Evolutionary conservation across 169 alveolate species (phyloP).

Genomic region (Theileria equi): DNA sequence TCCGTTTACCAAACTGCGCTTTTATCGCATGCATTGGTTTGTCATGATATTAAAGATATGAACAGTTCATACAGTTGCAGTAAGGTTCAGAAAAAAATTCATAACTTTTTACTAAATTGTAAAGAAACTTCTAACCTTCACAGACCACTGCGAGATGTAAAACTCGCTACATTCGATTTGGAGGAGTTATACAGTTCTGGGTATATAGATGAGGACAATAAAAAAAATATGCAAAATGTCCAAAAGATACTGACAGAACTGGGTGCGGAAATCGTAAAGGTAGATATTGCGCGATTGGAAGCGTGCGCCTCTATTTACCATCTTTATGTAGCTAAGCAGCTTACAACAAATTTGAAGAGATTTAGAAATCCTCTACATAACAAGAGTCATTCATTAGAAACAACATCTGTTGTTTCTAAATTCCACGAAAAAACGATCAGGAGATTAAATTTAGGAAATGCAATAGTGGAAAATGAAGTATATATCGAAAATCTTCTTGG

Average conservation of each 20-base stretch:
- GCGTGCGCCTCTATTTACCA: constrained; percentile 9
- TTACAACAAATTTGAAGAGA: constrained; percentile 43
- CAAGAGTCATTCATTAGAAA: background rate
- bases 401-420: no score
- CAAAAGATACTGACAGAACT: constrained; percentile 4
- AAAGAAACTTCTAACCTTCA: background rate
- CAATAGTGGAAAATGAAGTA: background rate
- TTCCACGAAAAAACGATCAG: no score
- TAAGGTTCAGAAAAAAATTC: background rate
- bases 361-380: constrained; percentile 33
- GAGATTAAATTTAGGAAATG: constrained; percentile 3
- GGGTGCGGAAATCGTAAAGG: constrained; percentile 33
- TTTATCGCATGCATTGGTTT: background rate
- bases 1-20: constrained; percentile 5
- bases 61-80: background rate
- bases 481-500: constrained; percentile 13
- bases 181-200: constrained; percentile 7
- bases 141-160: constrained; percentile 2
- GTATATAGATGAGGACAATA: constrained; percentile 14
- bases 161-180: constrained; percentile 25
- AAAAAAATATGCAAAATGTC: constrained; percentile 26
- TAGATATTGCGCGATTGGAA: constrained; percentile 13
- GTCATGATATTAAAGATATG: constrained; percentile 12
- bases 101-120: background rate
- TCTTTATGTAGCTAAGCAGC: constrained; percentile 36